These are phyloP conservation scores for Fragaria nilgerrensis DNA, from an alignment of 306 rosid species.

Conservation along the genomic window DNA sequence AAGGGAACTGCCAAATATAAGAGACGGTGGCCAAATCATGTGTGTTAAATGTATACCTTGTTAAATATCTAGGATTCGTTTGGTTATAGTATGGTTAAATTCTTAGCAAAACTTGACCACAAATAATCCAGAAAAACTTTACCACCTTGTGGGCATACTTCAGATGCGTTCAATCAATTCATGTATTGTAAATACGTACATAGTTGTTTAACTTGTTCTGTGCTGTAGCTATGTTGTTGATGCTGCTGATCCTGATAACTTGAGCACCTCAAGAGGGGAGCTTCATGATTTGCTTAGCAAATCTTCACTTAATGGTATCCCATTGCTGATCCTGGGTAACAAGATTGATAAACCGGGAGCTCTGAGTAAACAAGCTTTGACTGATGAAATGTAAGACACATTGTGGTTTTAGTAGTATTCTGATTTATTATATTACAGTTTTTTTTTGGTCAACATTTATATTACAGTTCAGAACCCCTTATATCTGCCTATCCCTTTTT, in stretches of 20 bases:
- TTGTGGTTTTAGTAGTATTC: not conserved
- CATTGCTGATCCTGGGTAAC: conserved; percentile 83
- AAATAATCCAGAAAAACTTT: not conserved
- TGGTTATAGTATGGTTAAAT: not conserved
- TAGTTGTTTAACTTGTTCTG: conserved; percentile 19
- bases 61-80: not conserved
- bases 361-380: conserved; percentile 69
- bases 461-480: not conserved
- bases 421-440: not conserved
- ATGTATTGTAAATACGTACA: not conserved
- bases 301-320: conserved; percentile 76
- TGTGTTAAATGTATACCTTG: not conserved
- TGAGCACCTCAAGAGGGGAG: conserved; percentile 68
- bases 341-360: conserved; percentile 84
- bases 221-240: conserved; percentile 82
- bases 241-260: conserved; percentile 87
- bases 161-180: not conserved
- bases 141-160: conserved; percentile 5
- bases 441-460: no score
- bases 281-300: conserved; percentile 84
- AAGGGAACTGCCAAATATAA: not conserved
- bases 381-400: conserved; percentile 72
- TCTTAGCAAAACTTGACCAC: not conserved
- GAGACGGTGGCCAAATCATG: not conserved
- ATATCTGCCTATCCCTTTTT: not conserved